Evolutionary conservation across 2,329 filamentous ascomycete species (phyloP).

Genomic region (Alternaria atra): DNA sequence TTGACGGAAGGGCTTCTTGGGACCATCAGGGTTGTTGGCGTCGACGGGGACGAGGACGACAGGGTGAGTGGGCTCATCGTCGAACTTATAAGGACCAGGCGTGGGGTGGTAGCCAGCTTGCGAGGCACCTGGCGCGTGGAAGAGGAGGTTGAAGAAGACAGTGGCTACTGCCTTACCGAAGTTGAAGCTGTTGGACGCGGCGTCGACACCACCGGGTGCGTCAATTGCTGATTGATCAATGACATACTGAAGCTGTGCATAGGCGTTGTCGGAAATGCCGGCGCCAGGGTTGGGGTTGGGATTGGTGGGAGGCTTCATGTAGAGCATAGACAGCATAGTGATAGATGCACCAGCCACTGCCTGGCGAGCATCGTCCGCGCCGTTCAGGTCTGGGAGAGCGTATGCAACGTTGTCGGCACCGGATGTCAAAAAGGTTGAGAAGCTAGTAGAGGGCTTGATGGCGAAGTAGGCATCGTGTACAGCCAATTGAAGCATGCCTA

Average conservation of each 20-base stretch:
- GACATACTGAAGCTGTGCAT: conserved; percentile 18
- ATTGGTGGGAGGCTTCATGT: conserved; percentile 12
- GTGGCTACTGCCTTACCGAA: conserved; percentile 32
- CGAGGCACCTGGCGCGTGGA: conserved; percentile 17
- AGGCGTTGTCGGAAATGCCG: conserved; percentile 20
- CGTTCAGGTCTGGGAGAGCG: conserved; percentile 18
- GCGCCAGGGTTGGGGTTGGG: conserved; percentile 5
- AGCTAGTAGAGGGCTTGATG: conserved; percentile 21
- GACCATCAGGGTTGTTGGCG: conserved; percentile 32
- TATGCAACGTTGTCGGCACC: conserved; percentile 11
- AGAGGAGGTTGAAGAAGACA: conserved; percentile 29
- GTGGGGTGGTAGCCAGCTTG: conserved; percentile 27
- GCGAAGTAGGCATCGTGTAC: conserved; percentile 40
- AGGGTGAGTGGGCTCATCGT: conserved; percentile 38
- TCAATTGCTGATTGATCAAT: conserved; percentile 10
- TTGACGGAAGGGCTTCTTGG: conserved; percentile 23
- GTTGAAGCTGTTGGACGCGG: conserved; percentile 26
- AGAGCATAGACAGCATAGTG: conserved; percentile 27
- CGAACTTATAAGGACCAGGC: conserved; percentile 29
- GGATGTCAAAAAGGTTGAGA: conserved; percentile 26
- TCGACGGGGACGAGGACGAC: conserved; percentile 31
- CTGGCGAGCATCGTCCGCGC: conserved; percentile 27
- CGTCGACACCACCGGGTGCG: conserved; percentile 19
- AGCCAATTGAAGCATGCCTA: conserved; percentile 36
- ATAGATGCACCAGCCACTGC: conserved; percentile 35